A percentile compares a stretch with the other conserved stretches of the same genome.
Conservation (phyloP, 192 early-diverging fungal genomes). For the Chytriomyces sp. region DNA sequence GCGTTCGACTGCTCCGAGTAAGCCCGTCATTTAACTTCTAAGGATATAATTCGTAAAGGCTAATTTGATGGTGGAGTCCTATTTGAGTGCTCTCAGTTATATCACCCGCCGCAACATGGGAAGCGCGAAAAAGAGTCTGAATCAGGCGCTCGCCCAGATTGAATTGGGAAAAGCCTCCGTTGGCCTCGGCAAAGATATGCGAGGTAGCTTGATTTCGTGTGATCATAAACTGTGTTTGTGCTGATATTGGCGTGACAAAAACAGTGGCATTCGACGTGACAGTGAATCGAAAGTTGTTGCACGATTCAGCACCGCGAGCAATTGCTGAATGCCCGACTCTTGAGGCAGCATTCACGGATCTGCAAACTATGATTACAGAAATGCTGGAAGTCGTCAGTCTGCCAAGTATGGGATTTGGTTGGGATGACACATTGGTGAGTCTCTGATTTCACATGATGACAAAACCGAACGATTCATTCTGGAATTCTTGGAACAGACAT, state of each 20-base stretch:
- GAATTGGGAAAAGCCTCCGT: constrained; percentile 1
- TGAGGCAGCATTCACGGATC: constrained; percentile 15
- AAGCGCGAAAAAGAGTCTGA: constrained; percentile 34
- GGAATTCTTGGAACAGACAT: neutral
- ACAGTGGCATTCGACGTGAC: constrained; percentile 29
- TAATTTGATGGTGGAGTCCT: neutral
- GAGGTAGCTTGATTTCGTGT: neutral
- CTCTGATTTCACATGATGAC: neutral
- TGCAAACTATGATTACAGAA: constrained; percentile 7
- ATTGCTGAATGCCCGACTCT: constrained; percentile 6
- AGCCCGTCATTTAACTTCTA: neutral
- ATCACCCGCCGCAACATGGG: constrained; percentile 11
- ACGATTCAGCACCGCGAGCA: constrained; percentile 28
- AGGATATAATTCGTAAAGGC: neutral
- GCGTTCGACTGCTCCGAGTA: constrained; percentile 20
- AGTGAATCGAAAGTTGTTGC: constrained; percentile 20
- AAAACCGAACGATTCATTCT: neutral
- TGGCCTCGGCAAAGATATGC: constrained; percentile 18
- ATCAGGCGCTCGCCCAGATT: constrained; percentile 16
- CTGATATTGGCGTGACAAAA: neutral
- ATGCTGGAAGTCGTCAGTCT: constrained; percentile 30
- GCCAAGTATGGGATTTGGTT: neutral
- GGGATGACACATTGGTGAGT: constrained; percentile 10
- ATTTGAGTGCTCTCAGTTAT: constrained; percentile 15
- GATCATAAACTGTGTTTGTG: neutral